Base-by-base conservation (phyloP, 257 asterid genomes). In the Parsonsia alboflavescens region DNA sequence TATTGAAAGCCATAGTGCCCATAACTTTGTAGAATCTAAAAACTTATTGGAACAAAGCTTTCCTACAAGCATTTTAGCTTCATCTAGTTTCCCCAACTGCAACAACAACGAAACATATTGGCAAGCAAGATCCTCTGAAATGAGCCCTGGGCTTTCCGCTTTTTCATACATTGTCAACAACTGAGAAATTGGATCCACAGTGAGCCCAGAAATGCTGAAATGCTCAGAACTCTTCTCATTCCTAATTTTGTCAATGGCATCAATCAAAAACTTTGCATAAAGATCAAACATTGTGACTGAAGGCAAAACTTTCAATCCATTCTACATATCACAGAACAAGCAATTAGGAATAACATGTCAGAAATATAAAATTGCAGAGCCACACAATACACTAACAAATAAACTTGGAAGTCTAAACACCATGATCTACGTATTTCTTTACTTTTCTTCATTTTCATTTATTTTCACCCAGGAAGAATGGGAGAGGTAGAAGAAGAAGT, bases 71-170 rank as follows among this genome's bases (percentile, higher is more conserved):
- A 71, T 71, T 81, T 79, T 88, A 57, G 97, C 98, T 74, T 89
- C 96, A 72, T 77, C 81, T 33, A 73, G 66, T 64, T 82, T 90
- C 63, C 91, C 87, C 75, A 88, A 80, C 83, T 83, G 86, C 88
- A 89, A 72, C 62, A 89, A 80, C 74, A 90, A 89, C 12, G 97
- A 85, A 79, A 89, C 85, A 75, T 88, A 89, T 71, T 84, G 86
- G 83, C 86, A 81, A 73, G 98, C 96, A 80, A 95, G 90, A 77
- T 87, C 90, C 76, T 89, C 96, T 61, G 90, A 85, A 42, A 87
- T 82, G 84, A 87, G 89, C 49, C 84, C 89, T 67, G 77, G 72
- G 74, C 53, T 81, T 85, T 88, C 94, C 67, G 93, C 96, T 82
- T 88, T 90, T 82, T 87, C 96, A 83, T 86, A 90, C 68, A 85